Percentiles rank a stretch among this genome's conserved stretches.
Conservation (phyloP, 2,329 filamentous ascomycete genomes). For the Apiospora saccharicola region DNA sequence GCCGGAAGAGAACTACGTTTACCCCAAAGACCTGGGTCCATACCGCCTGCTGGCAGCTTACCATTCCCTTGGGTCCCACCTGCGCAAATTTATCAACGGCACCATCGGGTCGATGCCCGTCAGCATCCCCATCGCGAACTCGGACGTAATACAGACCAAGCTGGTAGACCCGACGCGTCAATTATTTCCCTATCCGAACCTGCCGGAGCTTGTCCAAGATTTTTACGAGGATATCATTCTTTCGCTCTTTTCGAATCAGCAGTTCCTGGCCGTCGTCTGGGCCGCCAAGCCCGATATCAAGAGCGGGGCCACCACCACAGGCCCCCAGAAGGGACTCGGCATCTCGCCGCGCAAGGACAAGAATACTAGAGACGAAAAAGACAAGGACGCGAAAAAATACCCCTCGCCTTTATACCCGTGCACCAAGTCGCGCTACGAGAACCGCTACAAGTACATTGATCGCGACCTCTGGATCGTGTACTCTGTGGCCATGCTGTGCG, state of each 20-base stretch:
- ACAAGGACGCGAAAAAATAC: not conserved
- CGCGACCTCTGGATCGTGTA: constrained; percentile 48
- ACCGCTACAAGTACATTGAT: constrained; percentile 44
- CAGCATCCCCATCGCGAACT: constrained; percentile 37
- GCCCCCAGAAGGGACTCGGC: constrained; percentile 28
- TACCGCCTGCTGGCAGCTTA: constrained; percentile 46
- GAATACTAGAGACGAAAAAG: not conserved
- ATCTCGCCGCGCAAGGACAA: not conserved
- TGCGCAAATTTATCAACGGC: constrained; percentile 46
- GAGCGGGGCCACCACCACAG: constrained; percentile 34
- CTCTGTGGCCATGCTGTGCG: constrained; percentile 40
- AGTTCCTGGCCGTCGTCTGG: constrained; percentile 46
- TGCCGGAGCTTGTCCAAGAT: constrained; percentile 39
- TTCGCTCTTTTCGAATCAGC: constrained; percentile 46
- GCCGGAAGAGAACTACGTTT: constrained; percentile 43
- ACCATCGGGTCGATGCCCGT: constrained; percentile 39
- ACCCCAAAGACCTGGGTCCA: constrained; percentile 32
- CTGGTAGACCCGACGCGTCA: constrained; percentile 47
- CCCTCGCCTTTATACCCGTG: constrained; percentile 41
- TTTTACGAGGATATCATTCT: constrained; percentile 49
- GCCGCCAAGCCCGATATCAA: constrained; percentile 39
- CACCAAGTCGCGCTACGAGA: constrained; percentile 41
- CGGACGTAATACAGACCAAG: constrained; percentile 50
- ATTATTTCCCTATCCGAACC: constrained; percentile 41
- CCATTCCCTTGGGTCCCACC: constrained; percentile 44